Base-by-base conservation (phyloP, 139 green algal species). In the Protoeuglena noctilucae region DNA sequence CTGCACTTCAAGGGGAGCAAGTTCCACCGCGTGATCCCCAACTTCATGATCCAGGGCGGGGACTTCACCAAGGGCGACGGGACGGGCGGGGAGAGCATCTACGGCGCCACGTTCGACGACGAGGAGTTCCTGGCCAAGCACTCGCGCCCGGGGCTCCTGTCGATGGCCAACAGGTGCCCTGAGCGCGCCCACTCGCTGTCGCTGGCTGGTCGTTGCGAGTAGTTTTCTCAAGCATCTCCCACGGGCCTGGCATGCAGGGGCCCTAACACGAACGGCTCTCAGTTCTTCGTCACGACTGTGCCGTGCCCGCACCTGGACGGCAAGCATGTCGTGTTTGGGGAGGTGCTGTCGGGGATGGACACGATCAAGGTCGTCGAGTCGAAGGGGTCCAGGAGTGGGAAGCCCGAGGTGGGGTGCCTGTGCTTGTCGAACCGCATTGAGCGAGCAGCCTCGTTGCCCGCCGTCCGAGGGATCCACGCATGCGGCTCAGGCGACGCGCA, bases 261-360 rank as follows among this genome's bases (percentile, higher is more conserved):
- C 7, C 68, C 68, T 21, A 68, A 76, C 57, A 86, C 79, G 47
- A 87, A 87, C 57, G 78, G 78, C 6, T 77, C 63, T 24, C 79
- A 87, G 54, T 87, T 87, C 61, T 87, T 87, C 63, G 66, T 83
- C 51, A 87, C 75, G 56, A 95, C 87, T 22, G 80, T 84, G 30
- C 49, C 59, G 18, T 62, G 55, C 30, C 65, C 65, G 51, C 50
- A 64, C 47, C 55, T 78, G 19, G 58, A 78, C 55, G 58, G 53
- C 34, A 63, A 63, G 29, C 70, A 78, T 55, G 66, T 74, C n/a
- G 70, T 78, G 2, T 74, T 74, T 43, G 70, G 70, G 16, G 39
- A 71, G 51, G 70, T 78, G 3, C 40, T 75, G 29, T 54, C 68
- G 48, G 75, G 75, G 34, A 65, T 69, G 49, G 68, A 72, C 31